phyloP scores from a whole-genome alignment of 179 eudicot genomes.

The Heliamphora ciliata region DNA sequence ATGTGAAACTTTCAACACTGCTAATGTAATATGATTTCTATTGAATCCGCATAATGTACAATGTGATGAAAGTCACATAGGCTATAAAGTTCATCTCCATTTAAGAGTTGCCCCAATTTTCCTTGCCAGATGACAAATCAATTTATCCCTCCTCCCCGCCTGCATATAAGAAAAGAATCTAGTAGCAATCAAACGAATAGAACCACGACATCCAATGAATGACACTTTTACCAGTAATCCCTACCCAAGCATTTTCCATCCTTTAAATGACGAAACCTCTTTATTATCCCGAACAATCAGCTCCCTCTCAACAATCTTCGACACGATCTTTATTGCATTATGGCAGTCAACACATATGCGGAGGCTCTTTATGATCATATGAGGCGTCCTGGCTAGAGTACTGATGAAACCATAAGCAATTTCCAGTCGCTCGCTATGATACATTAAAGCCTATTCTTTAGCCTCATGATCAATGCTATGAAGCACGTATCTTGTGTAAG shows the following conservation, averaged over 20 bases:
- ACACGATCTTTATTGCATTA: constrained; percentile 39
- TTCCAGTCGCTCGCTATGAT: constrained; percentile 47
- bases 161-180: not conserved
- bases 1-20: not conserved
- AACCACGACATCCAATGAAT: not conserved
- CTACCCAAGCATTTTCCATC: constrained; percentile 46
- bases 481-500: constrained; percentile 39
- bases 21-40: not conserved
- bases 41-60: constrained; percentile 3
- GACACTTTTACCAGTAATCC: constrained; percentile 35
- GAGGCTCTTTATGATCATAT: constrained; percentile 41
- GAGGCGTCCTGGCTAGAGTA: constrained; percentile 33
- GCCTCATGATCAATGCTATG: constrained; percentile 44
- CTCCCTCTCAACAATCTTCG: constrained; percentile 38
- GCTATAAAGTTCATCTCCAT: not conserved
- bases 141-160: not conserved
- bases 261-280: constrained; percentile 42
- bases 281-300: constrained; percentile 39
- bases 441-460: constrained; percentile 35
- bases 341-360: constrained; percentile 48
- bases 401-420: constrained; percentile 46
- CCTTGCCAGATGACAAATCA: not conserved
- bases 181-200: not conserved
- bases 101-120: not conserved
- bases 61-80: not conserved